These are phyloP conservation scores for Fomitopsis serialis DNA, from an alignment of 768 basidiomycete species.

Conservation along the genomic window DNA sequence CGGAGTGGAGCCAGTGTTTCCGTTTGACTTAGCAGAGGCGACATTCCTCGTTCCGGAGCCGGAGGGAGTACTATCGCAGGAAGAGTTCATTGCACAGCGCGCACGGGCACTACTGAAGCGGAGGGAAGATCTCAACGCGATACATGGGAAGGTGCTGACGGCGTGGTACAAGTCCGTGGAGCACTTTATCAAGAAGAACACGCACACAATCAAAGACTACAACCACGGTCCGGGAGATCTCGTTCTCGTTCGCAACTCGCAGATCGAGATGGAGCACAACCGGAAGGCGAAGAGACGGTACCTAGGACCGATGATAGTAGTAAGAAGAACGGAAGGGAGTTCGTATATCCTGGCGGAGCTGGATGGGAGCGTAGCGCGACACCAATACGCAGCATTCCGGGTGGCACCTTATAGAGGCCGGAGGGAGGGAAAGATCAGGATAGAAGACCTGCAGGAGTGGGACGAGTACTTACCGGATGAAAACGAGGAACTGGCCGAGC, in stretches of 20 bases:
- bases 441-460: no score
- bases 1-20: constrained; percentile 17
- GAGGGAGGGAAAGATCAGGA: no score
- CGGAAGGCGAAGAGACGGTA: constrained; percentile 21
- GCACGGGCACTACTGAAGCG: constrained; percentile 12
- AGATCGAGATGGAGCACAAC: constrained; percentile 20
- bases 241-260: constrained; percentile 24
- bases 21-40: constrained; percentile 16
- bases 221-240: constrained; percentile 23
- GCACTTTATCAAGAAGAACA: constrained; percentile 13
- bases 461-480: no score
- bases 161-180: constrained; percentile 1
- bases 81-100: no score
- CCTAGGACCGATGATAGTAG: constrained; percentile 22
- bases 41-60: constrained; percentile 12
- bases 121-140: constrained; percentile 3
- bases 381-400: constrained; percentile 15
- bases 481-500: no score
- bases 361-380: constrained; percentile 14
- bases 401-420: constrained; percentile 15
- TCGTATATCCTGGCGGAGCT: constrained; percentile 24
- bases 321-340: constrained; percentile 15
- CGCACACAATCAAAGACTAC: constrained; percentile 17
- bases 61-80: constrained; percentile 1
- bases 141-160: constrained; percentile 7